These are phyloP conservation scores for Sisymbrium irio DNA, from an alignment of 345 rosid species.

Conservation along the genomic window DNA sequence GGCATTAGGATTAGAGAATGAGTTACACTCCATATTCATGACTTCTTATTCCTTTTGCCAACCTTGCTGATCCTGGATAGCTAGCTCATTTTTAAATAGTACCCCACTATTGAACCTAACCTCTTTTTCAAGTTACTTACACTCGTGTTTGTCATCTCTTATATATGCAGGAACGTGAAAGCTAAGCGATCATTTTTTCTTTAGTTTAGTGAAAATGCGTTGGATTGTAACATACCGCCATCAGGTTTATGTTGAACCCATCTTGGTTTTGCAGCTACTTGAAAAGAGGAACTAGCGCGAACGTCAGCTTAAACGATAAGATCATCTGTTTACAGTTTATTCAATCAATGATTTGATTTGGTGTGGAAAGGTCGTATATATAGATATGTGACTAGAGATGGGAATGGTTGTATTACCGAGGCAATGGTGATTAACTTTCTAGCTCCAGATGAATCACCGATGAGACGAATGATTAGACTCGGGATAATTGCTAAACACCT, in stretches of 20 bases:
- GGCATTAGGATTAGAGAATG: too few species aligned
- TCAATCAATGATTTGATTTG: background rate
- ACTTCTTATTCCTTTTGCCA: too few species aligned
- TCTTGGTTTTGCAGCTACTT: slow-evolving; percentile 79
- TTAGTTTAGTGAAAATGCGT: background rate
- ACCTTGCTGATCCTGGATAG: too few species aligned
- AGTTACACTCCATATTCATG: too few species aligned
- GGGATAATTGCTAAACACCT: slow-evolving; percentile 90
- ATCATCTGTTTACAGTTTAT: slow-evolving; percentile 61
- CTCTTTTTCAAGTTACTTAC: too few species aligned
- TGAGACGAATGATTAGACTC: slow-evolving; percentile 76
- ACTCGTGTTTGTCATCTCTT: too few species aligned
- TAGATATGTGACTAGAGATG: background rate
- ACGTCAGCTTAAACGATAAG: slow-evolving; percentile 90
- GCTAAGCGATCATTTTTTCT: too few species aligned
- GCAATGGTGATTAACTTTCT: slow-evolving; percentile 87
- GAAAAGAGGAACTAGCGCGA: slow-evolving; percentile 84
- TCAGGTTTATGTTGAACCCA: slow-evolving; percentile 66
- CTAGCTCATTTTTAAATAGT: too few species aligned
- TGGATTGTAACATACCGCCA: slow-evolving; percentile 40
- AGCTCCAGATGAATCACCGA: slow-evolving; percentile 90
- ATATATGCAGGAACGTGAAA: too few species aligned
- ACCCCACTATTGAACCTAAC: too few species aligned
- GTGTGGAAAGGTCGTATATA: background rate
- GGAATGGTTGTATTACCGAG: slow-evolving; percentile 47